Evolutionary conservation across 805 yeast genomes (phyloP), one percentile per base, ranked within the genome.

Genomic region (Ogataea pini): DNA sequence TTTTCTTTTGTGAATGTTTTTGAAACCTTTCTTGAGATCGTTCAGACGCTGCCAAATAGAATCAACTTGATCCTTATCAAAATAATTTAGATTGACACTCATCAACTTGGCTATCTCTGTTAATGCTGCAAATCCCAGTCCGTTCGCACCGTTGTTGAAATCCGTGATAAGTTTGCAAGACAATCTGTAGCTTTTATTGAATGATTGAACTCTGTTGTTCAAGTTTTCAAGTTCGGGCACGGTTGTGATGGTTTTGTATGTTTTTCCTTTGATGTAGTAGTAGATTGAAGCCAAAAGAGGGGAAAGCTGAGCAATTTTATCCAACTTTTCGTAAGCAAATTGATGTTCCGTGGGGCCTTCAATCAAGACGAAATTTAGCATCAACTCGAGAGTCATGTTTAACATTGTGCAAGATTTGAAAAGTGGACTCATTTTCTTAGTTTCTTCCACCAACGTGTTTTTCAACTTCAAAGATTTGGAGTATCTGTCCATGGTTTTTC

Each of bases 231-330:
- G 13, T 19, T 59, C 62, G 2, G 54, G 33, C 3, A 48, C 29
- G 6, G 45, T 22, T 18, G 42, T 47, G 34, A 51, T 49, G 5
- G 24, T 25, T 19, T 36, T 48, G 32, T 44, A 40, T 1, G 55
- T 52, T 33, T 53, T 39, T 5, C 60, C 65, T 17, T 46, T 45
- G 16, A 61, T 57, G 19, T 54, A 61, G 38, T 56, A 63, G 3
- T 60, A 16, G n/a, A 64, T 39, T 1, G 70, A 57, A 7, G 57
- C 36, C 13, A 65, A 44, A 24, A 63, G 38, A 4, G 70, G 70
- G 1, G 63, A 52, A 2, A 48, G 38, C n/a, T 52, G 58, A 4
- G 38, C 17, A 3, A 54, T 39, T 24, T 42, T 49, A 5, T 54
- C 46, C 1, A 55, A 9, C 5, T 18, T 19, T 9, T 47, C 46